Evolutionary conservation across 2,329 filamentous ascomycete species (phyloP).

Genomic region (Zarea fungicola): DNA sequence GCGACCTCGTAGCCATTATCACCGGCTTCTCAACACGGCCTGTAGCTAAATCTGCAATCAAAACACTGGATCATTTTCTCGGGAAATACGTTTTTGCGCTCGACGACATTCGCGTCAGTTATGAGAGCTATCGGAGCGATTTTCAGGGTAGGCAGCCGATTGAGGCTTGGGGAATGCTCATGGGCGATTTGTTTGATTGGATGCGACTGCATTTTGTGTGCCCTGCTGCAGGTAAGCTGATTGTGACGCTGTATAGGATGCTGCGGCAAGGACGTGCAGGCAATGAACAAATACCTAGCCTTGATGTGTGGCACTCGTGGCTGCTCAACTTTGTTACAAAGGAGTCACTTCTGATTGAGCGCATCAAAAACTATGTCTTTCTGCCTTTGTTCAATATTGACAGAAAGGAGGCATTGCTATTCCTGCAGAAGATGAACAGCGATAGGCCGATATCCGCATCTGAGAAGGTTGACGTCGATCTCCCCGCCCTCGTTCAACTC

Average conservation of each 20-base stretch:
- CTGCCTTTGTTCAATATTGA: conserved; percentile 58
- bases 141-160: conserved; percentile 12
- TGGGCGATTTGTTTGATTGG: conserved; percentile 48
- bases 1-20: conserved; percentile 53
- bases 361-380: conserved; percentile 60
- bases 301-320: conserved; percentile 51
- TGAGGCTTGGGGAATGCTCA: conserved; percentile 45
- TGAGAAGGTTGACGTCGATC: conserved; percentile 41
- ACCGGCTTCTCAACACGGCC: conserved; percentile 55
- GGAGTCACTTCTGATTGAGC: conserved; percentile 51
- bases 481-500: conserved; percentile 55
- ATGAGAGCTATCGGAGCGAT: conserved; percentile 33
- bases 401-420: conserved; percentile 45
- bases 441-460: conserved; percentile 42
- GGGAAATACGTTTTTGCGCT: conserved; percentile 52
- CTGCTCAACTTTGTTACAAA: conserved; percentile 45
- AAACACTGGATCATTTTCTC: conserved; percentile 61
- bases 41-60: conserved; percentile 64
- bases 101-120: conserved; percentile 39
- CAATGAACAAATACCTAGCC: conserved; percentile 25
- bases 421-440: conserved; percentile 54
- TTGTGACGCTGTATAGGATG: conserved; percentile 51
- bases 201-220: conserved; percentile 53
- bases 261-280: conserved; percentile 31
- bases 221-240: conserved; percentile 55